A percentile compares a stretch with the other conserved stretches of the same genome.
These are phyloP conservation scores for Cryphonectria nitschkei DNA, from an alignment of 2,329 filamentous ascomycete genomes.

Conservation along the genomic window DNA sequence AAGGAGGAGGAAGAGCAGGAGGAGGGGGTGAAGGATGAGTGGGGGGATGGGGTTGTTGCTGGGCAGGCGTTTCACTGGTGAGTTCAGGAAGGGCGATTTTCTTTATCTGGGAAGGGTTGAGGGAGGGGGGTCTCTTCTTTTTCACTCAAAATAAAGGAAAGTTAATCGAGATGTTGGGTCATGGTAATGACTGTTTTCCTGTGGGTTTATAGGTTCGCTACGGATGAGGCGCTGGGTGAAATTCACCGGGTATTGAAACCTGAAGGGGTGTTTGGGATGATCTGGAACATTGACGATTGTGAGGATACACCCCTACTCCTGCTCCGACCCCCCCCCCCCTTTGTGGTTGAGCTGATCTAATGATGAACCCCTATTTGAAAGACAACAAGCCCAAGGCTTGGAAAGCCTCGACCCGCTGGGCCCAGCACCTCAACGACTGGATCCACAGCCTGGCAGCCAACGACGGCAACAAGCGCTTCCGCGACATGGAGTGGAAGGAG, in stretches of 20 bases:
- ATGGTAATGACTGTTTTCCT: not conserved
- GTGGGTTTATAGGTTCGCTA: conserved; percentile 64
- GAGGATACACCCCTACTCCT: not conserved
- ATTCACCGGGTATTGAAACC: conserved; percentile 69
- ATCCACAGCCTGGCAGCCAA: conserved; percentile 52
- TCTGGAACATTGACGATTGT: conserved; percentile 78
- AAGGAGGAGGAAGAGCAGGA: conserved; percentile 65
- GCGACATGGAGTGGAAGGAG: conserved; percentile 64
- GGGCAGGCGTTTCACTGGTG: conserved; percentile 69
- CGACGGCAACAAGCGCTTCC: conserved; percentile 67
- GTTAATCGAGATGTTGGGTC: not conserved
- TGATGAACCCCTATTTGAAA: conserved; percentile 35
- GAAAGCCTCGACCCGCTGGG: conserved; percentile 62
- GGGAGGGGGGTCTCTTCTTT: too few species aligned
- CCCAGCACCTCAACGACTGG: conserved; percentile 62
- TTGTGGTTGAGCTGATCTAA: not conserved
- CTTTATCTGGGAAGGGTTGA: not conserved
- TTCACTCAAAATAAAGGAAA: not conserved
- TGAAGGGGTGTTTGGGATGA: conserved; percentile 63
- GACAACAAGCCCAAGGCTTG: conserved; percentile 67
- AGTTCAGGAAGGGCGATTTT: conserved; percentile 26
- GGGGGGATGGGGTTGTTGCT: conserved; percentile 67
- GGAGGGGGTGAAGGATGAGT: conserved; percentile 53
- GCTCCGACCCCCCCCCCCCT: not conserved
- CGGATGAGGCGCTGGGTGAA: conserved; percentile 61